Evolutionary conservation across 257 asterid species (phyloP).

Genomic region (Solanum megistacrolobum): DNA sequence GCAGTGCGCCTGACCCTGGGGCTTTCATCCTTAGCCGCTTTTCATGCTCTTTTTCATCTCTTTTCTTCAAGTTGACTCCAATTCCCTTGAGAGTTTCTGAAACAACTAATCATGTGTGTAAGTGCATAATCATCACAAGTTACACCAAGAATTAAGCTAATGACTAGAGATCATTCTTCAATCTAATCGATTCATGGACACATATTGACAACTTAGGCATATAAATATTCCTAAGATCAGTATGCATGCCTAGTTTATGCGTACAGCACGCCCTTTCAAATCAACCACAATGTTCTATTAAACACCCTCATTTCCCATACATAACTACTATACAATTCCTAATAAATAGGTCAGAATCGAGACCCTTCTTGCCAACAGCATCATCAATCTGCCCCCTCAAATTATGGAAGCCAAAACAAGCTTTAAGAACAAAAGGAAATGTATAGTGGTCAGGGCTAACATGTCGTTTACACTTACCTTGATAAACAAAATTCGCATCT

Average conservation of each 20-base stretch:
- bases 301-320: conserved; percentile 76
- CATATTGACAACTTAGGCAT: too few relatives aligned
- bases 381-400: conserved; percentile 44
- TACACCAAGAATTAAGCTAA: too few relatives aligned
- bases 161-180: too few relatives aligned
- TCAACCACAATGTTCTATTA: conserved; percentile 2
- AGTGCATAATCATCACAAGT: too few relatives aligned
- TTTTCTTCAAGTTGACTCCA: too few relatives aligned
- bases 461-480: conserved; percentile 28
- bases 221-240: too few relatives aligned
- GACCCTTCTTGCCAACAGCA: conserved; percentile 49
- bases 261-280: background rate
- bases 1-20: too few relatives aligned
- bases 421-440: conserved; percentile 67
- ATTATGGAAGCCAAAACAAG: conserved; percentile 47
- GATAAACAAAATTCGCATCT: conserved; percentile 52
- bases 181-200: too few relatives aligned
- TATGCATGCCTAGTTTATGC: background rate
- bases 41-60: too few relatives aligned
- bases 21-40: too few relatives aligned
- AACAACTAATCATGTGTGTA: too few relatives aligned
- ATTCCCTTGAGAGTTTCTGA: too few relatives aligned
- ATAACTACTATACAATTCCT: conserved; percentile 69
- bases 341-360: conserved; percentile 42
- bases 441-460: conserved; percentile 62